Conservation (phyloP, 306 rosid species). For the Cotoneaster glaucophyllus region DNA sequence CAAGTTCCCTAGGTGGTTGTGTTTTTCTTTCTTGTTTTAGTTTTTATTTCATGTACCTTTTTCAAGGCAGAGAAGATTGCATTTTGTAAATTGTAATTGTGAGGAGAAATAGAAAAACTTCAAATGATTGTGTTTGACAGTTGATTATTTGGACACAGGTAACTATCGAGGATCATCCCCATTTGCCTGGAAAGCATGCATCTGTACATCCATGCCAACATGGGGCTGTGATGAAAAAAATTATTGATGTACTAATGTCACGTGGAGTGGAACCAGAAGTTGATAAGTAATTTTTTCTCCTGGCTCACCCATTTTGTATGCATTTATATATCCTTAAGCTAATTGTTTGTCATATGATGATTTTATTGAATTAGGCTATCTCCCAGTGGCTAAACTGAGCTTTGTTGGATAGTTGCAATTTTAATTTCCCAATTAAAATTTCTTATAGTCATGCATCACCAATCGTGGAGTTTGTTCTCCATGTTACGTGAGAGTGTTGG, state of each 20-base stretch:
- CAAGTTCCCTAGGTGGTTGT: neutral
- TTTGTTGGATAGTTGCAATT: neutral
- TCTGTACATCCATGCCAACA: slow-evolving; percentile 95
- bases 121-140: neutral
- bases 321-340: neutral
- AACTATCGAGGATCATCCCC: slow-evolving; percentile 95
- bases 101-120: neutral
- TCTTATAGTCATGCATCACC: neutral
- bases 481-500: neutral
- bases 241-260: slow-evolving; percentile 87
- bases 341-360: neutral
- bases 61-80: neutral
- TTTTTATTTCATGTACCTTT: neutral
- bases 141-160: slow-evolving; percentile 39
- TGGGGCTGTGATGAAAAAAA: slow-evolving; percentile 98
- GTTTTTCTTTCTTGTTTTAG: neutral
- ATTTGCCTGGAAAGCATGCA: slow-evolving; percentile 92
- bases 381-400: neutral
- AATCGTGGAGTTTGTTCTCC: neutral
- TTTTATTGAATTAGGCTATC: neutral
- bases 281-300: slow-evolving; percentile 52
- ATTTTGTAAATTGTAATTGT: neutral
- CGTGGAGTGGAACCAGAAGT: slow-evolving; percentile 99
- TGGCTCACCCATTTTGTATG: neutral
- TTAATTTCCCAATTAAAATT: neutral